Base-by-base conservation (phyloP, 2,329 filamentous ascomycete genomes). In the Calonectria leucothoes region DNA sequence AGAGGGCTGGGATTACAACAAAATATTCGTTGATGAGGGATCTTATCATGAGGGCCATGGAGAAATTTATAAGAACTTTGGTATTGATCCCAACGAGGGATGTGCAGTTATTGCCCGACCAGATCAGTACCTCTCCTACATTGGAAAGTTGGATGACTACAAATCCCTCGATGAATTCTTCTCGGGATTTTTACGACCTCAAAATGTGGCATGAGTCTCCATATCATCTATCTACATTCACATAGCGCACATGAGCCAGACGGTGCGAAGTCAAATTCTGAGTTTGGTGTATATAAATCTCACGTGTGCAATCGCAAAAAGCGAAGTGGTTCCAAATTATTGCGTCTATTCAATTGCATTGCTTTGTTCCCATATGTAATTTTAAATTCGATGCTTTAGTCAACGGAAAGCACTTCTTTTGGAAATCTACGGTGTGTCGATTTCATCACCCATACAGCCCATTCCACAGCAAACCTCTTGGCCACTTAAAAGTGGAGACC, bases 31-130 rank as follows among this genome's bases (percentile, higher is more conserved):
- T 0, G 91, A 93, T 74, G 88, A 88, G 45, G 78, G 84, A 51
- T 87, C 85, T 25, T 89, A 91, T 80, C 87, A 91, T 74, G 88
- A 91, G 77, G 88, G 88, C 0, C 83, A 88, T 66, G 89, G 88
- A 0, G 77, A 85, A 27, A 86, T 87, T 0, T 91, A 93, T 78
- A 84, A 88, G 70, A 87, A 86, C 4, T 93, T 92, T 70, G 93
- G 92, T 0, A 86, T 95, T 3, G 86, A 91, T 75, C 81, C 76
- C 23, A 84, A 88, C 64, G 82, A 83, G 20, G 93, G 93, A 0
- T 91, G 90, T 73, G 83, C 91, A 4, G 88, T 94, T 1, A 84
- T 93, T 1, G 85, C 92, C 2, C 83, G 93, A 63, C 93, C 93
- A 2, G 93, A 95, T 84, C 91, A 93, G 79, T 92, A 94, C 82